Percentiles rank a stretch among this genome's conserved stretches.
Evolutionary conservation across 1,139 yeast species (phyloP).

Genomic region (Lodderomyces jiufengensis): DNA sequence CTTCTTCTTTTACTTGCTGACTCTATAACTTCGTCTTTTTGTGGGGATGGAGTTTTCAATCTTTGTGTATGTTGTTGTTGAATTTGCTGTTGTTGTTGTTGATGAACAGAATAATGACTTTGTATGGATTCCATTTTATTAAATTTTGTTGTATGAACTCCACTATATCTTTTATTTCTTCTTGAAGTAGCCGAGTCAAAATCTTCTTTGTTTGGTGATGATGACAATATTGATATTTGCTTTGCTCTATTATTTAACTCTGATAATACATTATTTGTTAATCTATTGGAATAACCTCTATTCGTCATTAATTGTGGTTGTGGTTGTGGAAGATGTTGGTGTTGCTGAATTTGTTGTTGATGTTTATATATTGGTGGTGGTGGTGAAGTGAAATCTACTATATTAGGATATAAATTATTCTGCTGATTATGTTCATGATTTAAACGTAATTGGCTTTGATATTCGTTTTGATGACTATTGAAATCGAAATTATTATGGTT

Average conservation of each 20-base stretch:
- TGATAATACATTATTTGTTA: slow-evolving; percentile 39
- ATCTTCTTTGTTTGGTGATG: slow-evolving; percentile 8
- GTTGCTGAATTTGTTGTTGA: slow-evolving; percentile 14
- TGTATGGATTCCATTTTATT: slow-evolving; percentile 42
- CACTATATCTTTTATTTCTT: slow-evolving; percentile 29
- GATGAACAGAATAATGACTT: slow-evolving; percentile 34
- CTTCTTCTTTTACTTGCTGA: slow-evolving; percentile 29
- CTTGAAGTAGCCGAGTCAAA: slow-evolving; percentile 8
- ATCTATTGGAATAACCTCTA: slow-evolving; percentile 40
- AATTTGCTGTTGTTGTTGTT: not conserved
- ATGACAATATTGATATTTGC: slow-evolving; percentile 19
- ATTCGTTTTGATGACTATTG: too few species aligned
- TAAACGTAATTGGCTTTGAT: too few species aligned
- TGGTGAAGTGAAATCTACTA: not conserved
- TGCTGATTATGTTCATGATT: slow-evolving; percentile 3
- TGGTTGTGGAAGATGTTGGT: slow-evolving; percentile 10
- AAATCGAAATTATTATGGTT: not conserved
- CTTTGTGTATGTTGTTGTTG: not conserved
- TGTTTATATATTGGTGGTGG: slow-evolving; percentile 2
- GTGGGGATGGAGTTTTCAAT: slow-evolving; percentile 12
- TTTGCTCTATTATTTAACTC: slow-evolving; percentile 38
- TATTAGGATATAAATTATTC: slow-evolving; percentile 6
- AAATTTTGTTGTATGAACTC: slow-evolving; percentile 33
- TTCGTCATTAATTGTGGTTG: slow-evolving; percentile 27
- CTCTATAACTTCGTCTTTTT: slow-evolving; percentile 7